Evolutionary conservation across 768 basidiomycete genomes (phyloP), one percentile per base, ranked within the genome.

Genomic region (Russula dissimulans): DNA sequence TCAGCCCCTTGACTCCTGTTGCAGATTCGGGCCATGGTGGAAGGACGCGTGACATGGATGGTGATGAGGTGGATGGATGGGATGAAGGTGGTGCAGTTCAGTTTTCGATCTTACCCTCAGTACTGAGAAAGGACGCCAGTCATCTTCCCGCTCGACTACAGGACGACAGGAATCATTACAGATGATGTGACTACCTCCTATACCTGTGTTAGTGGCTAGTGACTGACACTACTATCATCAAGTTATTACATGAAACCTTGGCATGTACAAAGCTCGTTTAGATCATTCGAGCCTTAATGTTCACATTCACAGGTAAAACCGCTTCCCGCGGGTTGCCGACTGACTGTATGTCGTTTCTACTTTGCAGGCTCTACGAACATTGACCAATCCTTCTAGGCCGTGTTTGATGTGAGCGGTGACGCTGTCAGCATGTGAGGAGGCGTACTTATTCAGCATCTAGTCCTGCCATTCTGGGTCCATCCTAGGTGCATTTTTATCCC

Each of bases 1-100:
- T 39, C 41, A 15, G n/a, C 26, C 48, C n/a, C 14, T 34, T 22
- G 1, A 6, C 22, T n/a, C n/a, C 42, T 31, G 32, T 22, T 29
- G 3, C 9, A 90, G 90, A 91, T 71, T 95, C 93, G 5, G 95
- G 95, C 14, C 95, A 98, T 65, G 95, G 95, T 41, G 94, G 92
- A 14, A 94, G 94, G 73, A 87, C 87, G 0, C 79, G 87, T 62
- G 95, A 97, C 71, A 38, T 73, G 3, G 84, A 91, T 65, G 91
- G 90, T 1, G 90, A 94, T 66, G 91, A 95, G 72, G 81, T 73
- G 0, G 92, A 94, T 70, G 93, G 93, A 12, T 82, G 73, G 64
- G 91, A 94, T 66, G 90, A 93, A 81, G 85, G 86, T 83, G 41
- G 26, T 51, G 18, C 29, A 8, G 11, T 41, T 51, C 8, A 29